phyloP scores from a whole-genome alignment of 805 yeast species.

The Hanseniaspora hatyaiensis region DNA sequence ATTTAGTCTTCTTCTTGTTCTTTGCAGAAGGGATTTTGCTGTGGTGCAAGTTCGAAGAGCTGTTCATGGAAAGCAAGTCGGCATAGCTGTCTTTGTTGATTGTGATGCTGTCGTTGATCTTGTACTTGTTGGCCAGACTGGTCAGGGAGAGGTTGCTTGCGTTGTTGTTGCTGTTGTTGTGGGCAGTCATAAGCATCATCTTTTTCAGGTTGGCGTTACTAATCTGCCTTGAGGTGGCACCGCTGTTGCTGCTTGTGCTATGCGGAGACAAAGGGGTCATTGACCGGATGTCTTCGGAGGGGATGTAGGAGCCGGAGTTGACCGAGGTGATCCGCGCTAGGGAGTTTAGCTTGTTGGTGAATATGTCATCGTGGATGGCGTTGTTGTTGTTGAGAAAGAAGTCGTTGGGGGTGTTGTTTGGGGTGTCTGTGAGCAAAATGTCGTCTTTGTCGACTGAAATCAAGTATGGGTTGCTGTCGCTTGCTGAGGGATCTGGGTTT shows the following conservation, averaged over 20 bases:
- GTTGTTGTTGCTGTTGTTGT: neutral
- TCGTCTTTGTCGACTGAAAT: neutral
- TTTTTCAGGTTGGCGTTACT: constrained; percentile 11
- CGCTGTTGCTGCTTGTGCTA: neutral
- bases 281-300: constrained; percentile 5
- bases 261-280: constrained; percentile 2
- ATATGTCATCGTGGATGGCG: neutral
- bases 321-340: constrained; percentile 14
- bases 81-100: neutral
- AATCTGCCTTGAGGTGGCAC: constrained; percentile 6
- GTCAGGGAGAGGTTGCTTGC: neutral
- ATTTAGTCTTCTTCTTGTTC: neutral
- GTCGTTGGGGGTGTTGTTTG: constrained; percentile 7
- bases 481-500: neutral
- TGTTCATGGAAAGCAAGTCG: neutral
- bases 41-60: no score
- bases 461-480: constrained; percentile 5
- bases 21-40: neutral
- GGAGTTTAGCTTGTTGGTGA: neutral
- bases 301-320: constrained; percentile 13
- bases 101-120: neutral
- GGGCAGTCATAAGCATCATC: constrained; percentile 10
- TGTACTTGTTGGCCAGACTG: constrained; percentile 4
- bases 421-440: neutral
- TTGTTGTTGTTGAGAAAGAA: constrained; percentile 1